Evolutionary conservation across 371 early-diverging fungal species (phyloP).

Genomic region (Mortierella sp.): DNA sequence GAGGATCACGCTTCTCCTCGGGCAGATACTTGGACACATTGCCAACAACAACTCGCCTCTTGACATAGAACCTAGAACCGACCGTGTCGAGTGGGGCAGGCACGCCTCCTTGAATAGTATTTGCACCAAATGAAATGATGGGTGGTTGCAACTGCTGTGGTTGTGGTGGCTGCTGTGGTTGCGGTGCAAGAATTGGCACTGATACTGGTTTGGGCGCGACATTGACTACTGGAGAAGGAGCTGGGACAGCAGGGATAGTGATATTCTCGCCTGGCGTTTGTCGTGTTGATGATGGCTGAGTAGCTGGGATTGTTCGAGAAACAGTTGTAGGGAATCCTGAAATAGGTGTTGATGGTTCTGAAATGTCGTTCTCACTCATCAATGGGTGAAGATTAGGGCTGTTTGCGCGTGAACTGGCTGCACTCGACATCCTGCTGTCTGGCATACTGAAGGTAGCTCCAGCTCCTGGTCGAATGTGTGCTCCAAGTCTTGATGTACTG

Average conservation of each 20-base stretch:
- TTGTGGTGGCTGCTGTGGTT: not conserved
- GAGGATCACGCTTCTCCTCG: constrained; percentile 74
- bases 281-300: constrained; percentile 1
- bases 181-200: not conserved
- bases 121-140: constrained; percentile 50
- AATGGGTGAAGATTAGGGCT: constrained; percentile 43
- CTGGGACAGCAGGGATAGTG: not conserved
- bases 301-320: not conserved
- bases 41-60: constrained; percentile 84
- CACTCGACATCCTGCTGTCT: constrained; percentile 41
- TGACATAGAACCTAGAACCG: constrained; percentile 90
- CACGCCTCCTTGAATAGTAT: constrained; percentile 42
- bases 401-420: constrained; percentile 36
- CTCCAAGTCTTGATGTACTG: not conserved
- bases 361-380: constrained; percentile 40
- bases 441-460: constrained; percentile 8
- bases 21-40: constrained; percentile 86
- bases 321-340: constrained; percentile 12
- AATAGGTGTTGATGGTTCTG: constrained; percentile 34
- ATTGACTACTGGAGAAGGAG: not conserved
- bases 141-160: constrained; percentile 32
- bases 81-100: constrained; percentile 56
- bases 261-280: not conserved
- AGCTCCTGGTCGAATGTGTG: constrained; percentile 6
- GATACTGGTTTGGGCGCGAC: not conserved